Evolutionary conservation across 2,329 filamentous ascomycete genomes (phyloP).

Genomic region (Colletotrichum neosansevieriae): DNA sequence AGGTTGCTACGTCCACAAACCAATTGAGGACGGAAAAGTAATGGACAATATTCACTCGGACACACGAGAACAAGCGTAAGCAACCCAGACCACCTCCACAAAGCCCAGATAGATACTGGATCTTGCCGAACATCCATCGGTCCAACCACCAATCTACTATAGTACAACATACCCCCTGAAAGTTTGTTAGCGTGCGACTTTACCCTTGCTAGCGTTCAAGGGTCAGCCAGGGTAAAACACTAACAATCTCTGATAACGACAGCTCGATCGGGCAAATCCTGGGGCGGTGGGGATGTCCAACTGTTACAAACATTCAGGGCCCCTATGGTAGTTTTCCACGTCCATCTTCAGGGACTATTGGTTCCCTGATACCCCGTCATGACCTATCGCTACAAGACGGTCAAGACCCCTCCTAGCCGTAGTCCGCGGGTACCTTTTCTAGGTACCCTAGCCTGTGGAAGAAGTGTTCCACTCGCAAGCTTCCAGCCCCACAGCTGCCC

Average conservation of each 20-base stretch:
- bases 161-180: too few relatives aligned
- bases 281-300: too few relatives aligned
- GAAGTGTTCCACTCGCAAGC: slow-evolving; percentile 25
- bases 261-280: too few relatives aligned
- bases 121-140: slow-evolving; percentile 37
- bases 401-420: background rate
- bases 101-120: slow-evolving; percentile 39
- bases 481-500: slow-evolving; percentile 37
- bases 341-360: slow-evolving; percentile 35
- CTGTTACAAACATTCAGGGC: too few relatives aligned
- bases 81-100: slow-evolving; percentile 28
- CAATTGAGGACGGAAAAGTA: background rate
- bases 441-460: background rate
- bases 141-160: slow-evolving; percentile 27
- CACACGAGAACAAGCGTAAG: slow-evolving; percentile 2
- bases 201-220: too few relatives aligned
- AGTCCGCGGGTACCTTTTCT: slow-evolving; percentile 10
- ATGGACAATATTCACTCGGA: background rate
- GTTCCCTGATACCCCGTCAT: slow-evolving; percentile 7
- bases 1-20: background rate
- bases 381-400: slow-evolving; percentile 9
- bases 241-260: too few relatives aligned
- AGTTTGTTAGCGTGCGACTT: too few relatives aligned
- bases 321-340: slow-evolving; percentile 5
- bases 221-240: too few relatives aligned